Conservation (phyloP, 192 early-diverging fungal genomes). For the Entomortierella lignicola region DNA sequence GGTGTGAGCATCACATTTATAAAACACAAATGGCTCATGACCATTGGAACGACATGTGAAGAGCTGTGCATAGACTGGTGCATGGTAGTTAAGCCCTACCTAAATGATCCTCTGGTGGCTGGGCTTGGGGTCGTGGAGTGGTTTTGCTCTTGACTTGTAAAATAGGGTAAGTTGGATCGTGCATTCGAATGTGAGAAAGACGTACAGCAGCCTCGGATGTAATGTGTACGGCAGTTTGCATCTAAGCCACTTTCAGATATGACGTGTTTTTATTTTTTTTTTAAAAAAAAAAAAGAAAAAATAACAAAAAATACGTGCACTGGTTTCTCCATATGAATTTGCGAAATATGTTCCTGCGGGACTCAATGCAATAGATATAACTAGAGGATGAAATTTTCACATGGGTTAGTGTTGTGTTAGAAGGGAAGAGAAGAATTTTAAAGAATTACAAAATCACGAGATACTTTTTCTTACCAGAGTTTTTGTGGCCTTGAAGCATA, state of each 20-base stretch:
- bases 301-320: constrained; percentile 81
- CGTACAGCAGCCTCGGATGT: constrained; percentile 3
- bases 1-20: too few relatives aligned
- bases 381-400: too few relatives aligned
- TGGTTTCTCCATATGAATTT: constrained; percentile 93
- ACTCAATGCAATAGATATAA: constrained; percentile 91
- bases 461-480: constrained; percentile 74
- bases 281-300: background rate
- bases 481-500: constrained; percentile 96
- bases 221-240: background rate
- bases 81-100: background rate
- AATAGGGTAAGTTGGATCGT: background rate
- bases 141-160: background rate
- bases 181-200: constrained; percentile 8
- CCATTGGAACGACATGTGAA: too few relatives aligned
- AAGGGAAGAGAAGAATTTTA: background rate
- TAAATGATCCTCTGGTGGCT: background rate
- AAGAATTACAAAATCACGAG: background rate
- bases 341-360: constrained; percentile 89
- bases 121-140: background rate
- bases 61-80: too few relatives aligned
- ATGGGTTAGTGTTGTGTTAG: background rate
- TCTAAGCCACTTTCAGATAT: background rate
- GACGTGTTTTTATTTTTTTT: background rate
- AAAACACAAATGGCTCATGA: too few relatives aligned